These are phyloP conservation scores for Zelonia costaricensis DNA, from an alignment of 208 protist species.

Conservation along the genomic window DNA sequence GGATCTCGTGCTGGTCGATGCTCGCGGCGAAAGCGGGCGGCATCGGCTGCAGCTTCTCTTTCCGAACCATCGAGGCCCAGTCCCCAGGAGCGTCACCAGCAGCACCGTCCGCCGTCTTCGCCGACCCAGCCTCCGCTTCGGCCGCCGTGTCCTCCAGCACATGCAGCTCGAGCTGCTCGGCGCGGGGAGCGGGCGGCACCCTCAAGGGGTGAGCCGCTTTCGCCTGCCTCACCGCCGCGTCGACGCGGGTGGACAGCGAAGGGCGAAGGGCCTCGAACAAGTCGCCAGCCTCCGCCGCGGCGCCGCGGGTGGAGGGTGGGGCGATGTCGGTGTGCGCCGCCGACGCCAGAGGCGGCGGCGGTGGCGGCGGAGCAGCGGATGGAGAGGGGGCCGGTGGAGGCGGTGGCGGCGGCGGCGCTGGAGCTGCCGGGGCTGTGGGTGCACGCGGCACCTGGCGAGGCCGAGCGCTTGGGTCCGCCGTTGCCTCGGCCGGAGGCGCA, in stretches of 20 bases:
- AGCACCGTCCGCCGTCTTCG: not conserved
- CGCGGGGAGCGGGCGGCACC: not conserved
- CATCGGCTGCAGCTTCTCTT: slow-evolving; percentile 27
- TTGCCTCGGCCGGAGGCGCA: no score
- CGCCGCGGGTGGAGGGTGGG: not conserved
- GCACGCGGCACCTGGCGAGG: not conserved
- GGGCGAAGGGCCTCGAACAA: slow-evolving; percentile 17
- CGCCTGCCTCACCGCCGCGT: slow-evolving; percentile 28
- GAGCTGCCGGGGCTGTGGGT: no score
- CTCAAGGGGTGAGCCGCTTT: slow-evolving; percentile 11
- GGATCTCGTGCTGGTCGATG: slow-evolving; percentile 62
- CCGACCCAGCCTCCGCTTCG: not conserved
- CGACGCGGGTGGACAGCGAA: slow-evolving; percentile 32
- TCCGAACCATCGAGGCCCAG: slow-evolving; percentile 11
- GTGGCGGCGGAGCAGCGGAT: slow-evolving; percentile 6
- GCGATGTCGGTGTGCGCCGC: slow-evolving; percentile 19
- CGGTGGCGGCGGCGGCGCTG: not conserved
- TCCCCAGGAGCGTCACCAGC: slow-evolving; percentile 7
- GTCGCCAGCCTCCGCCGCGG: not conserved
- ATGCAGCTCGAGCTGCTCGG: not conserved
- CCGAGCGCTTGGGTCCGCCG: no score
- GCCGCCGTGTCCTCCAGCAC: not conserved
- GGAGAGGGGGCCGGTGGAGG: not conserved
- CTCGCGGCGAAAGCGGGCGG: slow-evolving; percentile 29
- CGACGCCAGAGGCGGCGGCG: slow-evolving; percentile 1